These are phyloP conservation scores for Aaosphaeria arxii DNA, from an alignment of 2,329 filamentous ascomycete species.

Conservation along the genomic window DNA sequence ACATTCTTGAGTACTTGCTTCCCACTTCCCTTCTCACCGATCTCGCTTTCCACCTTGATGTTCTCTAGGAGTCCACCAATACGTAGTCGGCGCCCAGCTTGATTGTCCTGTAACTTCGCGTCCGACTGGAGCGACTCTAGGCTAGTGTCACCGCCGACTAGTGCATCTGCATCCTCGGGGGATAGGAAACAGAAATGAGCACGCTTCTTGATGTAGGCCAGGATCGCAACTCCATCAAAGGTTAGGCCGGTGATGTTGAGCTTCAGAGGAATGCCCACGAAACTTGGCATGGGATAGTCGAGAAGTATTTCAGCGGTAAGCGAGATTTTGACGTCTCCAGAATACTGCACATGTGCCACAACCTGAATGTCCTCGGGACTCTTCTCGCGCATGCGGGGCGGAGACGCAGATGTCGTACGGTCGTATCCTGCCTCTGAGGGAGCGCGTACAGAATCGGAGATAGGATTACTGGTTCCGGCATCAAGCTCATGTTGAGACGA, in stretches of 20 bases:
- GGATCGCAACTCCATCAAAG: conserved; percentile 90
- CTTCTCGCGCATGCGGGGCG: conserved; percentile 64
- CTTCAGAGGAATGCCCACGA: conserved; percentile 91
- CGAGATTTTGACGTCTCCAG: conserved; percentile 81
- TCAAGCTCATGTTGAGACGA: conserved; percentile 43
- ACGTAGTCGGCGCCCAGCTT: conserved; percentile 35
- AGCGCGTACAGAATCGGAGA: conserved; percentile 21
- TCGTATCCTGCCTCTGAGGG: conserved; percentile 26
- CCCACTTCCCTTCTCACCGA: conserved; percentile 84
- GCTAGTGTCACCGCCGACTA: conserved; percentile 46
- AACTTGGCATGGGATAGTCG: conserved; percentile 98
- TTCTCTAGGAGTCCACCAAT: conserved; percentile 82
- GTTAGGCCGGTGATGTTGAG: conserved; percentile 92
- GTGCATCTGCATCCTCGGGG: conserved; percentile 79
- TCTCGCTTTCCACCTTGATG: conserved; percentile 95
- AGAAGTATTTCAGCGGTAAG: conserved; percentile 93
- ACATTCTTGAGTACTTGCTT: conserved; percentile 98
- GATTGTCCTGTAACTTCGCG: conserved; percentile 21
- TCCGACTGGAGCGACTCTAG: conserved; percentile 27
- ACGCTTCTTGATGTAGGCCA: conserved; percentile 84
- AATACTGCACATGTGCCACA: conserved; percentile 85
- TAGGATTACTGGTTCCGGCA: conserved; percentile 21
- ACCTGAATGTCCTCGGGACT: conserved; percentile 87
- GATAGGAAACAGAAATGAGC: conserved; percentile 94
- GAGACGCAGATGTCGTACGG: conserved; percentile 33